Evolutionary conservation across 2,329 filamentous ascomycete species (phyloP).

Genomic region (Diaporthe citri): DNA sequence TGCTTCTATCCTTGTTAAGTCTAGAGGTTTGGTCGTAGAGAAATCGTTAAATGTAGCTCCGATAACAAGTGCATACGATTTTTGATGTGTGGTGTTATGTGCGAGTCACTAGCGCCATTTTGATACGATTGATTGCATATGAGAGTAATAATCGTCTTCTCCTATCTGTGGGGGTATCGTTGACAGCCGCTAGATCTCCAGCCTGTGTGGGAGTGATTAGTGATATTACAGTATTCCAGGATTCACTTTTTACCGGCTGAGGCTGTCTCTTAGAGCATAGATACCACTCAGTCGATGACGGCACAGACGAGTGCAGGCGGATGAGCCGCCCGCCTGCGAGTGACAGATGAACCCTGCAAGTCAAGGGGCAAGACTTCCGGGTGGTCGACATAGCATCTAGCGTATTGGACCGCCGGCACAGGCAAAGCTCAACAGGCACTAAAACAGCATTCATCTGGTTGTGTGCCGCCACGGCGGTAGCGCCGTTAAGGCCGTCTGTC

Average conservation of each 20-base stretch:
- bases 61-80: too few relatives aligned
- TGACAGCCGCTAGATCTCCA: neutral
- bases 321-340: conserved; percentile 16
- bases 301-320: neutral
- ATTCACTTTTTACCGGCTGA: neutral
- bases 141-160: neutral
- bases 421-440: neutral
- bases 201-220: neutral
- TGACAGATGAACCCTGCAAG: neutral
- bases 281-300: conserved; percentile 4
- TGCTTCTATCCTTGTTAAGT: too few relatives aligned
- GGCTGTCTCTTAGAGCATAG: neutral
- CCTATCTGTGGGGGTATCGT: neutral
- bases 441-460: neutral
- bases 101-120: too few relatives aligned
- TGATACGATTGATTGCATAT: too few relatives aligned
- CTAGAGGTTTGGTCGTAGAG: too few relatives aligned
- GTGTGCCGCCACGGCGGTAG: neutral
- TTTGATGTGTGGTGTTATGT: too few relatives aligned
- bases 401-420: neutral
- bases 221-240: neutral
- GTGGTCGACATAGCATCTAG: neutral
- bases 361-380: too few relatives aligned
- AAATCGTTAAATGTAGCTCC: too few relatives aligned
- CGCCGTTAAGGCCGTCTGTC: neutral